Base-by-base conservation (phyloP, 1,284 basidiomycete genomes). In the Cutaneotrichosporon mucoides region DNA sequence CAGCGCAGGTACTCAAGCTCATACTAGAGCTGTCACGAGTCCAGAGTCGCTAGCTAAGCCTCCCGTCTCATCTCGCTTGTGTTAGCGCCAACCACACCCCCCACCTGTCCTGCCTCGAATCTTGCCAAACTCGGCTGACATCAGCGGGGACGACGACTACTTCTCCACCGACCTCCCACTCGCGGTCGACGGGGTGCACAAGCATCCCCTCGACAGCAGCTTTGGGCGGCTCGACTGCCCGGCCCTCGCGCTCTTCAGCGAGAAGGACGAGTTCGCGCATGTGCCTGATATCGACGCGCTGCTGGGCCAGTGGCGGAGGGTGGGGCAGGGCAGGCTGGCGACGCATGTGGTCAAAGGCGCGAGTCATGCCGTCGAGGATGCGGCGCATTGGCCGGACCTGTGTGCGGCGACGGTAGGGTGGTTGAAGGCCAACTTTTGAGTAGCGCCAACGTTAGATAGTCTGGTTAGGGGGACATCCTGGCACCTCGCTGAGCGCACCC, bases 101-200 rank as follows among this genome's bases (percentile, higher is more conserved):
- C 24, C 24, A 24, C 24, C 24, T 24, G 24, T 24, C 24, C 24
- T 16, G 24, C 13, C 48, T 24, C 6, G 5, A 13, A 13, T 49
- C 48, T 49, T 36, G 16, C 35, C n/a, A 7, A 44, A 40, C 38
- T 40, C 12, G 38, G 53, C 45, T 55, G 37, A 55, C n/a, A 5
- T 6, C 48, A 77, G 76, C 10, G 78, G 78, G 2, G 73, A 78
- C 65, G 78, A 79, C 65, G 78, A 79, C 63, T 78, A 74, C 65
- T 79, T 79, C 69, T 76, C 74, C 38, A 57, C 66, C 15, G 73
- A 77, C 59, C 55, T 77, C 7, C 78, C 78, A 3, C 24, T 57
- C 15, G 24, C 61, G 5, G 47, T 66, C 5, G 58, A 66, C 34
- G 53, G 56, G 6, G 46, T 56, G 10, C 68, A 66, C 59, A 45